Evolutionary conservation across 805 yeast genomes (phyloP), one percentile per base, ranked within the genome.

Genomic region (Saccharomyces mikatae): DNA sequence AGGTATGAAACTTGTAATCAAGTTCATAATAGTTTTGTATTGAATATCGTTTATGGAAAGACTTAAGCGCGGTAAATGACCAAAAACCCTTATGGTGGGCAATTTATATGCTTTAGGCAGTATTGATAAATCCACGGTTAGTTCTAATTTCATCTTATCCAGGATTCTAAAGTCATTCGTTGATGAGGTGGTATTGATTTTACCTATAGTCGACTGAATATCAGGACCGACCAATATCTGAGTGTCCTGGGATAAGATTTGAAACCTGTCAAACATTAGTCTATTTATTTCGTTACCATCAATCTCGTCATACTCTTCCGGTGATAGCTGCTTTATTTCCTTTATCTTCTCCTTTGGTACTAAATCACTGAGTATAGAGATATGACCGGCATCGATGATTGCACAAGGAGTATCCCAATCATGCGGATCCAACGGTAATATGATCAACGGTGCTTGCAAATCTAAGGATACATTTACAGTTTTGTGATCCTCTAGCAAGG

Each of bases 341-440:
- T 84, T 83, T 28, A 90, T 78, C 48, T 80, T 81, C 3, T 80
- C 77, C 59, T 81, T 82, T 49, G 86, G 87, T 3, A 84, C 94
- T 46, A 92, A 76, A 62, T 91, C 94, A 65, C 96, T 88, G 1
- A 76, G 71, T 14, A 94, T 82, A 59, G 89, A 84, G 26, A 95
- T 85, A 68, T 92, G 97, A 65, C 99, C 99, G 6, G 97, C 97
- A 76, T 94, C 98, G 52, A 94, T 76, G 21, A 94, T 81, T 3
- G 91, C 88, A 59, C 96, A 96, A 0, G 97, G 95, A 0, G 97
- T 83, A 46, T 84, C 77, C 83, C 89, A 84, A 58, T 80, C 81
- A 11, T 81, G 77, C 0, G 96, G 87, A 63, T 89, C 88, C 31
- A 89, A 74, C 0, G 99, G 99, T 17, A 94, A 62, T 8, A 92